These are phyloP conservation scores for Diaporthe citri DNA, from an alignment of 2,329 filamentous ascomycete species.

Conservation along the genomic window DNA sequence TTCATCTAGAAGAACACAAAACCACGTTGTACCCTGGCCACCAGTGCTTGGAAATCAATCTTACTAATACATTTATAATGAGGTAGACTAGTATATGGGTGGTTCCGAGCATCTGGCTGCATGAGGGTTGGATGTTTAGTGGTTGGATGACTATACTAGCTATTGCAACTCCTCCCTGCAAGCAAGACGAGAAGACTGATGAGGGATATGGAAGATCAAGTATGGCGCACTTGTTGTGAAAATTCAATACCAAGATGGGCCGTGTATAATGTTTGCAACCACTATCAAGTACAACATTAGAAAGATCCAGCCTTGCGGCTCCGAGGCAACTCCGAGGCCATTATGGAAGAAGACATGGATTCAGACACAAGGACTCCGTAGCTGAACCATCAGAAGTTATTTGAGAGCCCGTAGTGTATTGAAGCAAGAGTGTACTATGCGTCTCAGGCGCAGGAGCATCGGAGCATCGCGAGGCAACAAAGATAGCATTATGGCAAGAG, in stretches of 20 bases:
- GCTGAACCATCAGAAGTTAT: background rate
- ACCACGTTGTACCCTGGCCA: background rate
- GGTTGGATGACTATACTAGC: no score
- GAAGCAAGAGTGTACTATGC: background rate
- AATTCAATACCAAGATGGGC: no score
- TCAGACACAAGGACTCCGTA: background rate
- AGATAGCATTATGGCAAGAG: background rate
- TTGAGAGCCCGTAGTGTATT: background rate
- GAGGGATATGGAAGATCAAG: no score
- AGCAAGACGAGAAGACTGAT: no score
- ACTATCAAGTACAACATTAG: no score
- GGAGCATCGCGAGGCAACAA: background rate
- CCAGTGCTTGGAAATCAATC: background rate
- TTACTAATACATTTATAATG: background rate
- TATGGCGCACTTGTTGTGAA: no score
- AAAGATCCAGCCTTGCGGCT: no score
- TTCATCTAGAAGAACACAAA: background rate
- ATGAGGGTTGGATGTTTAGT: no score
- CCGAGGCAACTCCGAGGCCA: no score
- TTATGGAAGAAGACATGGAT: no score
- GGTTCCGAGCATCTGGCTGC: background rate
- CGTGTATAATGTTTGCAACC: no score
- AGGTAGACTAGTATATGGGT: background rate
- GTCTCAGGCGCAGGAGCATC: background rate
- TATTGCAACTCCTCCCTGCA: no score